Evolutionary conservation across 2,329 filamentous ascomycete species (phyloP).

Genomic region (Arachnopeziza araneosa): DNA sequence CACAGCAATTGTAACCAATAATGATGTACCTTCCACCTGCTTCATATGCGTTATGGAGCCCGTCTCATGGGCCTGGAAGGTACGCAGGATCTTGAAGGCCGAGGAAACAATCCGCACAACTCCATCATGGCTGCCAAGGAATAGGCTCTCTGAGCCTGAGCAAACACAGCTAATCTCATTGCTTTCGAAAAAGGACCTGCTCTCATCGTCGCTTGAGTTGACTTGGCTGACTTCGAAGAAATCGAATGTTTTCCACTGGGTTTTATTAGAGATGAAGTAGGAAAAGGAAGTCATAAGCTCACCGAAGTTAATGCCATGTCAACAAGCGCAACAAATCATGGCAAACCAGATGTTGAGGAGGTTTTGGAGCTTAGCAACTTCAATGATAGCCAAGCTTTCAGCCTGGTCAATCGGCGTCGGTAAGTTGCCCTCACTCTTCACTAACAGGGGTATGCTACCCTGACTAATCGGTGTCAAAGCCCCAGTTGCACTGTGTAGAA

Average conservation of each 20-base stretch:
- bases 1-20: constrained; percentile 76
- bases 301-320: constrained; percentile 27
- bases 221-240: constrained; percentile 96
- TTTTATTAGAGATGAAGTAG: constrained; percentile 1
- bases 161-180: constrained; percentile 77
- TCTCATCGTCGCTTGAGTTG: constrained; percentile 71
- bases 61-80: constrained; percentile 78
- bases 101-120: constrained; percentile 81
- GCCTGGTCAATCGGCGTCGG: constrained; percentile 9
- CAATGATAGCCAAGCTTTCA: background rate
- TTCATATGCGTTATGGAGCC: constrained; percentile 85
- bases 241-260: constrained; percentile 95
- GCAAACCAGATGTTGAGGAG: background rate
- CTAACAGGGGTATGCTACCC: background rate
- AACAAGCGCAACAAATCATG: constrained; percentile 10
- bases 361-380: background rate
- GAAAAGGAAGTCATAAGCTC: background rate
- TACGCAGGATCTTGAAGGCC: constrained; percentile 78
- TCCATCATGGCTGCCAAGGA: constrained; percentile 82
- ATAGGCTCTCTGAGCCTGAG: constrained; percentile 82
- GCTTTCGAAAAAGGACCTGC: constrained; percentile 73
- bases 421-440: background rate
- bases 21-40: constrained; percentile 79
- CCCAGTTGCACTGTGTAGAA: too few relatives aligned
- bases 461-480: too few relatives aligned